Evolutionary conservation across 1,139 yeast species (phyloP).

Genomic region (Sugiyamaella xylanicola): DNA sequence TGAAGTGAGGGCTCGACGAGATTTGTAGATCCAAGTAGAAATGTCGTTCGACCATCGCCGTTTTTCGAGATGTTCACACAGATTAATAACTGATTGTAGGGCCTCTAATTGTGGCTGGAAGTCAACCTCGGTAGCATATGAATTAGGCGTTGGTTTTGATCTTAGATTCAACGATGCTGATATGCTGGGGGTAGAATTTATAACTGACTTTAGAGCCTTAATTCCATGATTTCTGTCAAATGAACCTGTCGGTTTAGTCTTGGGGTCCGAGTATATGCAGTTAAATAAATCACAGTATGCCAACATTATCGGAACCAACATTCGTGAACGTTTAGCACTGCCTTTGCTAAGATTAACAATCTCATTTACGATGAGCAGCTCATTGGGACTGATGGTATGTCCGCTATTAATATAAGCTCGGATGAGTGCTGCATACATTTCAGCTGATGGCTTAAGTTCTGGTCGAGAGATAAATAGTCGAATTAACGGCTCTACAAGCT

Average conservation of each 20-base stretch:
- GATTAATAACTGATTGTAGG: constrained; percentile 18
- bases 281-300: constrained; percentile 18
- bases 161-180: constrained; percentile 18
- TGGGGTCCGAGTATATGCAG: constrained; percentile 10
- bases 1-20: constrained; percentile 8
- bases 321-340: neutral
- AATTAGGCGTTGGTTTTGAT: constrained; percentile 4
- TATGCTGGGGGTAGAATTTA: constrained; percentile 19
- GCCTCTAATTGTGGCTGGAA: constrained; percentile 5
- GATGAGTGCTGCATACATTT: constrained; percentile 25
- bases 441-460: constrained; percentile 21
- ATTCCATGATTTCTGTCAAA: constrained; percentile 22
- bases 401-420: constrained; percentile 18
- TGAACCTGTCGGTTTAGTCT: constrained; percentile 7
- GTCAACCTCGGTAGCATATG: neutral
- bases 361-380: constrained; percentile 12
- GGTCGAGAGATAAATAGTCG: constrained; percentile 1
- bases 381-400: neutral
- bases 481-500: constrained; percentile 10
- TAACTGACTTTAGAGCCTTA: constrained; percentile 25
- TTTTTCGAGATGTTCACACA: constrained; percentile 18
- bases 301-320: constrained; percentile 9
- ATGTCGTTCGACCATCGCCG: constrained; percentile 19
- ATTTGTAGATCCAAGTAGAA: constrained; percentile 21
- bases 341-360: constrained; percentile 9